Base-by-base conservation (phyloP, 352 stramenopile species). In the Pythium rhizo-oryzae region DNA sequence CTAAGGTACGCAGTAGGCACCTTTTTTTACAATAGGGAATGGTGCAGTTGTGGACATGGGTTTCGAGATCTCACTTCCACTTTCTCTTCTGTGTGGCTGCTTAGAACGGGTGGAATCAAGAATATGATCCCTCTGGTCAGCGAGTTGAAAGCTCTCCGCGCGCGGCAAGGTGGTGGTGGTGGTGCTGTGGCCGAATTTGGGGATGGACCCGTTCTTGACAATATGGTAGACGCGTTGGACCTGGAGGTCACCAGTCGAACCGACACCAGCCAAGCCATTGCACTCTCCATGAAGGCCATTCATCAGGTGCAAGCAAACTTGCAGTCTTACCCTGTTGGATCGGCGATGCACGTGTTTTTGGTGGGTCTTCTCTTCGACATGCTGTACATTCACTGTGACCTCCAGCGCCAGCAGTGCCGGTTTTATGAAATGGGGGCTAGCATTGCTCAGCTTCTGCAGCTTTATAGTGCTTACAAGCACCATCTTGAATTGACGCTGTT, bases 361-460 rank as follows among this genome's bases (percentile, higher is more conserved):
- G 71, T 87, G 28, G 79, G 71, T 12, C 78, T 76, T 9, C 67
- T 93, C 28, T 88, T 93, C 50, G 85, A 93, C 62, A 85, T 89
- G 82, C 72, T 92, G 1, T 70, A 87, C 54, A 52, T 80, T 37
- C 87, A 90, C 55, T 93, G 85, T 33, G 61, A 76, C n/a, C 62
- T 92, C 15, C 75, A 87, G 28, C 59, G 60, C 1, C 65, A 89
- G 43, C 83, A 93, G 52, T 87, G 79, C 49, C 72, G 84, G 44
- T 91, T 90, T 65, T 78, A 74, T 44, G 85, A 91, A 47, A 83
- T 93, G 75, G 85, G 81, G 6, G 66, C 70, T 21, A 86, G 75
- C 25, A 76, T 93, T 24, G 67, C 69, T 9, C 79, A 93, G 55
- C 81, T 90, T 65, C 64, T 81, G 21, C 77, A 81, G n/a, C 67